Evolutionary conservation across 148 eudicot genomes (phyloP).

Genomic region (Rhododendron griersonianum): DNA sequence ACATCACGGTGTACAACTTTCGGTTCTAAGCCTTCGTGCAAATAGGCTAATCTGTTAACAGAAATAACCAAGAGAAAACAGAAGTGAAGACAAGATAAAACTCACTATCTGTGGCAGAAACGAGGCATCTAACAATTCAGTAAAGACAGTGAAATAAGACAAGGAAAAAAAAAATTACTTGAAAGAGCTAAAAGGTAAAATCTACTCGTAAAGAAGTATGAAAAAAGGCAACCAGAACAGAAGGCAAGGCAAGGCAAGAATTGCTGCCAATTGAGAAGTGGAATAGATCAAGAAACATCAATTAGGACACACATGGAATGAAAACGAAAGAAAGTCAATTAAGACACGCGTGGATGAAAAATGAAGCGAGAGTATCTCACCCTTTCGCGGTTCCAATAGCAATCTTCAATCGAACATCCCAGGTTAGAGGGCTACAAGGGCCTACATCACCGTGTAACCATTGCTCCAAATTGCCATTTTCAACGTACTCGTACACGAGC

Average conservation of each 20-base stretch:
- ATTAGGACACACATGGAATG: not conserved
- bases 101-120: not conserved
- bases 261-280: not conserved
- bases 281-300: not conserved
- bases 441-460: slow-evolving; percentile 96
- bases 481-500: slow-evolving; percentile 84
- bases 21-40: slow-evolving; percentile 96
- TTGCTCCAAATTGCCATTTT: slow-evolving; percentile 92
- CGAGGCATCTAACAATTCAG: not conserved
- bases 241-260: not conserved
- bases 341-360: not conserved
- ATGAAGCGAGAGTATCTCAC: slow-evolving; percentile 29
- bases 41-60: slow-evolving; percentile 65
- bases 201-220: not conserved
- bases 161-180: not conserved
- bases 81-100: not conserved
- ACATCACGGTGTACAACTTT: slow-evolving; percentile 98
- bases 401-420: slow-evolving; percentile 80
- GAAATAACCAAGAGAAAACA: not conserved
- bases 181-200: not conserved
- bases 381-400: slow-evolving; percentile 95
- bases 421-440: slow-evolving; percentile 67
- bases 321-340: not conserved
- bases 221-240: not conserved
- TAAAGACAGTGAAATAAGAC: not conserved